phyloP scores from a whole-genome alignment of 129 eudicot species.

The Artemisia argyi region DNA sequence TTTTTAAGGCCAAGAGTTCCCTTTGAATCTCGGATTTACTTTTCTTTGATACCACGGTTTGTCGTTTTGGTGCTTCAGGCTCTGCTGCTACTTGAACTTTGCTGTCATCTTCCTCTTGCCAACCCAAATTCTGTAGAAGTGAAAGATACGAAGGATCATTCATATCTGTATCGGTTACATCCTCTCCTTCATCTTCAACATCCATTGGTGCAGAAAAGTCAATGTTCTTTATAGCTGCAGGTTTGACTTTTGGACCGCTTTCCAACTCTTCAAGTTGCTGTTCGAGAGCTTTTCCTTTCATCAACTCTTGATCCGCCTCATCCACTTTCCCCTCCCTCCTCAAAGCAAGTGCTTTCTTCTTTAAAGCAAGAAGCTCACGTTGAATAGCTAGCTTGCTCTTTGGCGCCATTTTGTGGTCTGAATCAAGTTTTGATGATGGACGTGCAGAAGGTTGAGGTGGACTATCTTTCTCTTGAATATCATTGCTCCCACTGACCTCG shows the following conservation, averaged over 20 bases:
- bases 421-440: constrained; percentile 15
- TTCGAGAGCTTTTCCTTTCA: constrained; percentile 81
- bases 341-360: constrained; percentile 83
- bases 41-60: constrained; percentile 38
- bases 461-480: constrained; percentile 27
- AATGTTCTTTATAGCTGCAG: constrained; percentile 23
- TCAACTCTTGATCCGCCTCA: constrained; percentile 59
- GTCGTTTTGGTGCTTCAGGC: constrained; percentile 14
- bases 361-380: constrained; percentile 76
- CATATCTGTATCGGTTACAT: constrained; percentile 88
- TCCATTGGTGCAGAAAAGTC: constrained; percentile 30
- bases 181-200: constrained; percentile 54
- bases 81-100: constrained; percentile 20
- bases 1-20: constrained; percentile 77
- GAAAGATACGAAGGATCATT: constrained; percentile 79
- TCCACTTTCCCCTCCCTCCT: constrained; percentile 69
- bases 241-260: constrained; percentile 40
- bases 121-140: constrained; percentile 72
- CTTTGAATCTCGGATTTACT: constrained; percentile 78
- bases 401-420: constrained; percentile 33
- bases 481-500: constrained; percentile 39
- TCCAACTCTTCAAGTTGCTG: constrained; percentile 82
- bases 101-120: constrained; percentile 68
- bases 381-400: constrained; percentile 71
- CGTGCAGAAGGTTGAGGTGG: constrained; percentile 3